Evolutionary conservation across 106 monocot genomes (phyloP).

Genomic region (Dioscorea zingiberensis): DNA sequence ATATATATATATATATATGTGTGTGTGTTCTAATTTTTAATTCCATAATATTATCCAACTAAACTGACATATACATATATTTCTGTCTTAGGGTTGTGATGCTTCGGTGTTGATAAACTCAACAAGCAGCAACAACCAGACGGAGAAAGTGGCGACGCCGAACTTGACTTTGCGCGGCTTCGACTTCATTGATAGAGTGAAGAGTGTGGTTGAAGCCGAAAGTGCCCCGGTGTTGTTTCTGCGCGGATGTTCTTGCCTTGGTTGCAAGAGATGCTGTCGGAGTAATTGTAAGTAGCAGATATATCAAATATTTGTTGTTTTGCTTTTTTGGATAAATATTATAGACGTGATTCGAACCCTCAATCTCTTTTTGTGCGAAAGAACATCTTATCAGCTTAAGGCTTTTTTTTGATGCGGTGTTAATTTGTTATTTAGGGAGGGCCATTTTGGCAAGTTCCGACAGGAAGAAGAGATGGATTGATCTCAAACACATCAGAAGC

Average conservation of each 20-base stretch:
- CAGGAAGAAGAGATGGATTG: slow-evolving; percentile 39
- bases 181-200: slow-evolving; percentile 43
- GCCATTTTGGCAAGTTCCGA: slow-evolving; percentile 40
- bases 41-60: too few relatives aligned
- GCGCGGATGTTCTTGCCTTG: slow-evolving; percentile 50
- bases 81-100: slow-evolving; percentile 47
- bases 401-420: too few relatives aligned
- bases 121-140: slow-evolving; percentile 22
- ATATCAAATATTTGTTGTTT: not conserved
- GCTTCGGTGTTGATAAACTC: slow-evolving; percentile 50
- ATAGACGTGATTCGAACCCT: too few relatives aligned
- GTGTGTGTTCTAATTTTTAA: not conserved
- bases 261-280: slow-evolving; percentile 51
- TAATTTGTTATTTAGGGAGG: slow-evolving; percentile 21
- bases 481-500: slow-evolving; percentile 32
- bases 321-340: not conserved
- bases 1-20: not conserved
- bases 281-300: slow-evolving; percentile 16
- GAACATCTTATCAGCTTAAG: too few relatives aligned
- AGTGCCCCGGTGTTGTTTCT: slow-evolving; percentile 61
- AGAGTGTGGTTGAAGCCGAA: slow-evolving; percentile 30
- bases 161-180: slow-evolving; percentile 49
- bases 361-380: too few relatives aligned
- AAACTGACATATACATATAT: too few relatives aligned
- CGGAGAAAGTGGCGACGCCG: slow-evolving; percentile 46